Evolutionary conservation across 495 filamentous ascomycete genomes (phyloP).

Genomic region (Gamarada debralockiae): DNA sequence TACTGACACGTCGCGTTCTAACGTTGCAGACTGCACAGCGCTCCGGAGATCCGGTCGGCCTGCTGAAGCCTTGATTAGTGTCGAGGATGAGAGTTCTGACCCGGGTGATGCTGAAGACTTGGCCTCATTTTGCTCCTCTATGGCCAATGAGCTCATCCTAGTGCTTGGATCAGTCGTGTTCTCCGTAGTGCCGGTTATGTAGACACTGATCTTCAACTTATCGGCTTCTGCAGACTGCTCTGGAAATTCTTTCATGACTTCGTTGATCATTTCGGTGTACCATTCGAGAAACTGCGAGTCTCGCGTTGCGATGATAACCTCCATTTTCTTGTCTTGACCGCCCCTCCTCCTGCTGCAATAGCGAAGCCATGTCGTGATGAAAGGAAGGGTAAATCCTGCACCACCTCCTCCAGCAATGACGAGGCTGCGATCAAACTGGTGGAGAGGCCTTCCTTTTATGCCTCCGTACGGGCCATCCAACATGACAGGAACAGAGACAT

Average conservation of each 20-base stretch:
- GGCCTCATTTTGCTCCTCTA: too few relatives aligned
- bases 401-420: constrained; percentile 55
- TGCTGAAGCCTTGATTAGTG: background rate
- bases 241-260: too few relatives aligned
- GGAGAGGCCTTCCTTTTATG: constrained; percentile 10
- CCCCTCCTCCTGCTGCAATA: background rate
- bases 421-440: constrained; percentile 33
- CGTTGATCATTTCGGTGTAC: background rate
- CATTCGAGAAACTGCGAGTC: background rate
- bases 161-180: background rate
- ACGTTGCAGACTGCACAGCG: too few relatives aligned
- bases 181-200: background rate
- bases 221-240: background rate
- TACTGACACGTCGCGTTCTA: too few relatives aligned
- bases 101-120: too few relatives aligned
- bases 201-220: background rate
- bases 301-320: background rate
- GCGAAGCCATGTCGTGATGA: constrained; percentile 24
- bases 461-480: constrained; percentile 73
- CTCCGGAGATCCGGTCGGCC: background rate
- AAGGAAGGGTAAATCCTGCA: constrained; percentile 44
- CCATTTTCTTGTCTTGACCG: background rate
- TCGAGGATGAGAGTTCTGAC: background rate
- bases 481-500: constrained; percentile 56
- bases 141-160: background rate